A percentile compares a stretch with the other conserved stretches of the same genome.
phyloP scores from a whole-genome alignment of 148 eudicot species.

The Polygonum maritimum region DNA sequence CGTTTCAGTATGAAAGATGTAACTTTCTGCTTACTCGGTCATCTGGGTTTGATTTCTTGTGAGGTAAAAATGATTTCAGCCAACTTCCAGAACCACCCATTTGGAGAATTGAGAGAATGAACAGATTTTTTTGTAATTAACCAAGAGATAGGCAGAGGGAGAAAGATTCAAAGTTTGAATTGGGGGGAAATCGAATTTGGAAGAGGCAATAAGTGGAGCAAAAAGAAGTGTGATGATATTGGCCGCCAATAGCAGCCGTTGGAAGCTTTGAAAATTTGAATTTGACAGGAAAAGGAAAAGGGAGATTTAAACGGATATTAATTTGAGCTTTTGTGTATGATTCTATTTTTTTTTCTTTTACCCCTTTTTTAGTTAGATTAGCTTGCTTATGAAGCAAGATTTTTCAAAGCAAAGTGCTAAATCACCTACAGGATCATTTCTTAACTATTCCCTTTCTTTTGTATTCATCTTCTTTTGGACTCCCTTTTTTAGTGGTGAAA shows the following conservation, averaged over 20 bases:
- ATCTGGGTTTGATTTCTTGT: conserved; percentile 36
- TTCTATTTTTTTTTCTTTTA: too few species aligned
- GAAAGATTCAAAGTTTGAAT: background rate
- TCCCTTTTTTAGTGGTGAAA: background rate
- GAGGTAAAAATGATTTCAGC: conserved; percentile 59
- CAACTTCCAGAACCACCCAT: conserved; percentile 85
- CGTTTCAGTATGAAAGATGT: background rate
- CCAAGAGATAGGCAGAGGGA: background rate
- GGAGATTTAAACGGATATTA: background rate
- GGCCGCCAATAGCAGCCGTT: conserved; percentile 7
- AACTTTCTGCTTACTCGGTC: conserved; percentile 34
- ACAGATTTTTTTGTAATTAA: background rate
- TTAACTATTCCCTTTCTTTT: background rate
- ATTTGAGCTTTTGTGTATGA: background rate
- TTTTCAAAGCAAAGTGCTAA: background rate
- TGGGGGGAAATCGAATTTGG: background rate
- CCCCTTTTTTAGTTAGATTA: background rate
- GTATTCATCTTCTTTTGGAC: background rate
- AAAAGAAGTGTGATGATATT: background rate
- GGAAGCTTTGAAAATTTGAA: conserved; percentile 10
- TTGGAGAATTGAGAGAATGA: conserved; percentile 5
- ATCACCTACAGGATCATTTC: background rate
- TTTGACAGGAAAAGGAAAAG: conserved; percentile 1
- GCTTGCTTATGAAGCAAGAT: conserved; percentile 1
- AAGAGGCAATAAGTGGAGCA: background rate